Evolutionary conservation across 2,329 filamentous ascomycete genomes (phyloP), one percentile per base, ranked within the genome.

Genomic region (Apiospora aurea): DNA sequence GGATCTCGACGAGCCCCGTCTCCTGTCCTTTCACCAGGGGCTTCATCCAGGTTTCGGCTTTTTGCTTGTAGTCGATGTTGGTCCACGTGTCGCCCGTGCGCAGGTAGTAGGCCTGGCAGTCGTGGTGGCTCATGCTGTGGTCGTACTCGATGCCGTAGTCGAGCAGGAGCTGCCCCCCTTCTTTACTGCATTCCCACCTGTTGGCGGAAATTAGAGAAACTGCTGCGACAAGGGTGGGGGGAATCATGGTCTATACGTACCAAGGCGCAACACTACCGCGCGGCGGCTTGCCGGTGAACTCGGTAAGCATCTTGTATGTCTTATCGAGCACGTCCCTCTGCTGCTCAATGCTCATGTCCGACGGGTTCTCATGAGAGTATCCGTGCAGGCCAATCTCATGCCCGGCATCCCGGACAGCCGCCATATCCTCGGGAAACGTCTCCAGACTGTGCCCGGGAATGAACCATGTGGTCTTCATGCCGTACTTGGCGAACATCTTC

Each of bases 251-350:
- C 5, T 34, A 16, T 16, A 46, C 70, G n/a, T 87, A 89, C 78
- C 78, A 95, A 0, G 93, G 93, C 0, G 92, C 92, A 0, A 94
- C 92, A 51, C 87, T 91, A 0, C 93, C 93, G 0, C 91, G 84
- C 0, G 93, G 93, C 0, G 90, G 91, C 81, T 93, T 94, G 7
- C 93, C 91, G 53, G 87, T 88, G 77, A 95, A 92, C 0, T 92
- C 89, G 0, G 90, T 93, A 46, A 94, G 86, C 80, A 94, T 86
- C 29, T 87, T 87, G 78, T 91, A 94, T 24, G 92, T 94, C 81
- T 93, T 93, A 77, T 93, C 90, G 7, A 96, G 86, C 21, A 95
- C 91, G 72, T 93, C 92, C 18, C 87, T 87, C 80, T 95, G 93
- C 81, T 95, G 93, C 78, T 94, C 92, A 1, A 93, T 79, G 0